phyloP scores from a whole-genome alignment of 1,284 basidiomycete genomes.

The Apiotrichum brassicae region DNA sequence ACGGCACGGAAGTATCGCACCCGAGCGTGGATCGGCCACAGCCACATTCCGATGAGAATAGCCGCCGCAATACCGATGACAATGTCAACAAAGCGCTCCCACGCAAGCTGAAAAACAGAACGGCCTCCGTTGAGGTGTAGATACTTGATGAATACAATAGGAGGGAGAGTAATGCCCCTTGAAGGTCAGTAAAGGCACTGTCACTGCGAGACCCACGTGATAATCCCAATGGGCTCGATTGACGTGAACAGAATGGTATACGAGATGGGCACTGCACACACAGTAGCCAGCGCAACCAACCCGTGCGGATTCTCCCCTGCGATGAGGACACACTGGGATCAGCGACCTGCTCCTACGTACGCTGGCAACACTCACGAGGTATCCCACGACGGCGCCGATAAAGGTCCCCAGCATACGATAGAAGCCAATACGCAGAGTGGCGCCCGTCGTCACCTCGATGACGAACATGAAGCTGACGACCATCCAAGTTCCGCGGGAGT shows the following conservation, averaged over 20 bases:
- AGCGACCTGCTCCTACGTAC: not conserved
- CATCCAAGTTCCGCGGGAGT: conserved; percentile 46
- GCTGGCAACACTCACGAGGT: conserved; percentile 32
- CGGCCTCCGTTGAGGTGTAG: conserved; percentile 26
- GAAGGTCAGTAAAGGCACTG: conserved; percentile 2
- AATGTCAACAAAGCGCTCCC: conserved; percentile 42
- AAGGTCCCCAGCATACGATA: conserved; percentile 49
- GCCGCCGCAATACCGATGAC: conserved; percentile 45
- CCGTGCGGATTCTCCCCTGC: conserved; percentile 46
- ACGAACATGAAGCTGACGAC: conserved; percentile 48
- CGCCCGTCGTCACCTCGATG: conserved; percentile 49
- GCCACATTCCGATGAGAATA: conserved; percentile 36
- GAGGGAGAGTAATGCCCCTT: conserved; percentile 45
- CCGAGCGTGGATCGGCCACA: conserved; percentile 47
- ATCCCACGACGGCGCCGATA: conserved; percentile 45
- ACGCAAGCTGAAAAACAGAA: conserved; percentile 31
- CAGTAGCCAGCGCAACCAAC: conserved; percentile 44
- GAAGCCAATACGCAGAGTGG: conserved; percentile 47
- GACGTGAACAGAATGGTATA: conserved; percentile 43
- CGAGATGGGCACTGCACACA: conserved; percentile 42
- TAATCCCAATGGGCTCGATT: conserved; percentile 42
- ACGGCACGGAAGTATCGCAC: conserved; percentile 43
- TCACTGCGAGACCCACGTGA: too few species aligned
- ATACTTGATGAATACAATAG: conserved; percentile 47
- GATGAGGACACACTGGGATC: conserved; percentile 40